These are phyloP conservation scores for Plasmodium reichenowi DNA, from an alignment of 169 alveolate genomes.

Conservation along the genomic window DNA sequence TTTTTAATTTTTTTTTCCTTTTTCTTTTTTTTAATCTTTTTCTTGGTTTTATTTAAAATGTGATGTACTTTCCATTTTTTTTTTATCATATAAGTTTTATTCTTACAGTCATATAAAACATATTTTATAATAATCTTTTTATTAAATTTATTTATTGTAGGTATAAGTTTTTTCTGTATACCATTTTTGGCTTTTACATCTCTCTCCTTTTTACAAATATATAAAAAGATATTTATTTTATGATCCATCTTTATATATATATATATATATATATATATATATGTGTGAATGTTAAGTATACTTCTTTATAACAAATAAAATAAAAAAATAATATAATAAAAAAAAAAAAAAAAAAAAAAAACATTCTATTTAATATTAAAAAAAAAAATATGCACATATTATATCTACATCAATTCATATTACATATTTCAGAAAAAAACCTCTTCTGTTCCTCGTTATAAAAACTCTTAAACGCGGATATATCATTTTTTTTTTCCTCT, in stretches of 20 bases:
- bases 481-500: conserved; percentile 40
- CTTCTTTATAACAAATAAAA: background rate
- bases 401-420: conserved; percentile 23
- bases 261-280: background rate
- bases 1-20: background rate
- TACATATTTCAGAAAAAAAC: conserved; percentile 39
- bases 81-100: conserved; percentile 31
- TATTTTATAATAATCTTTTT: conserved; percentile 28
- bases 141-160: conserved; percentile 29
- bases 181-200: conserved; percentile 25
- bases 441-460: conserved; percentile 56
- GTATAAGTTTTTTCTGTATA: conserved; percentile 30
- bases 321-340: background rate
- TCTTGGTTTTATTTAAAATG: conserved; percentile 40
- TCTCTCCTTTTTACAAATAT: conserved; percentile 35
- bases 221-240: conserved; percentile 27
- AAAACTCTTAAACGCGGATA: conserved; percentile 16
- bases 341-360: background rate
- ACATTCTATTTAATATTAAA: background rate
- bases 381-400: background rate
- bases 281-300: too few relatives aligned
- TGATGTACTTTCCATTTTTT: conserved; percentile 43
- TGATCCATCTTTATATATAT: conserved; percentile 35
- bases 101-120: conserved; percentile 27
- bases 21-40: conserved; percentile 6